Base-by-base conservation (phyloP, 164 flowering plant genomes). In the Vitis rotundifolia region DNA sequence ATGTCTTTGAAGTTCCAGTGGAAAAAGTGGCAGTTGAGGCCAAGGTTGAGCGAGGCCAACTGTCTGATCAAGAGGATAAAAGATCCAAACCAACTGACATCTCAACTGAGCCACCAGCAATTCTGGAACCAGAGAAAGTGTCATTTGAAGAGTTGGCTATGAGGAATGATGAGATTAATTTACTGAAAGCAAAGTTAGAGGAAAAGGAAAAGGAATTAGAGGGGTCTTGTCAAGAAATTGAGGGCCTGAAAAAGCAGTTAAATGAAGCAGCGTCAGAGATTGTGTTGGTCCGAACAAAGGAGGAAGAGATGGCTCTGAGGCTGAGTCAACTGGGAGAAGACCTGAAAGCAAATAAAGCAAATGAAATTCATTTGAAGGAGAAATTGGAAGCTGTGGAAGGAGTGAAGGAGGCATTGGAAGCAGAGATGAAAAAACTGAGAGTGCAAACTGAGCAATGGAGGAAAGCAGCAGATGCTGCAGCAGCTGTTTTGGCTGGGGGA, bases 1-100 rank as follows among this genome's bases (percentile, higher is more conserved):
- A 90, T 68, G 94, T 88, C 52, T 89, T 85, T 66, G 97, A 90
- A 79, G 94, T 87, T 55, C 88, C 89, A 2, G 31, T 81, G 6
- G 80, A 77, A 63, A 76, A 76, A 48, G 56, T 14, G 26, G 48
- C 69, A 9, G 44, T 59, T 14, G 82, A 79, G 52, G 68, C 82
- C 8, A 62, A 72, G 59, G 26, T 61, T 19, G 85, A 76, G 49
- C 49, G 8, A 1, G 68, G 28, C 11, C 59, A 75, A 28, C 51
- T 49, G 22, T 49, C 59, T 14, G 76, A 72, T 47, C 57, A 78
- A 61, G 70, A 75, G 49, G 85, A 79, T 16, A 55, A 64, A 15
- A 81, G 79, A 65, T 50, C 77, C 47, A 74, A 77, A 52, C 18
- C 63, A 61, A 19, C 60, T 12, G 82, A 78, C 16, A 61, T 70